Conservation (phyloP, 331 rosid genomes). For the Quercus phellos region DNA sequence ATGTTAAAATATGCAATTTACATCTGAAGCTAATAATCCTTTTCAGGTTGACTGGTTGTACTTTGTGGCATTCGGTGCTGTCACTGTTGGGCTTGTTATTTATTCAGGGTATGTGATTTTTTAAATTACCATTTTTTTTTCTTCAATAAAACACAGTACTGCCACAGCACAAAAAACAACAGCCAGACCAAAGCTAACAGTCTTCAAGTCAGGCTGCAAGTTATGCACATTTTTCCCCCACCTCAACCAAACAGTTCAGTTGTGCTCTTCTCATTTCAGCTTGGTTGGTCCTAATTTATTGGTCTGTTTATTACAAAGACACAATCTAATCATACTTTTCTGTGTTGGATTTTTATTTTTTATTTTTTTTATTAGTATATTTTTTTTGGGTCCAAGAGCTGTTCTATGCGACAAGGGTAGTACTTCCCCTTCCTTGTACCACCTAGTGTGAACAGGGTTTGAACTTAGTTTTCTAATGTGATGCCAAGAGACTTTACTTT, state of each 20-base stretch:
- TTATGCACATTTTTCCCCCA: too few relatives aligned
- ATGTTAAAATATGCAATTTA: constrained; percentile 8
- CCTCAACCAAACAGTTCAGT: background rate
- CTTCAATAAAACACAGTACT: background rate
- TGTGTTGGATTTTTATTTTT: background rate
- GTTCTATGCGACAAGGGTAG: too few relatives aligned
- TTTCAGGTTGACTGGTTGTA: constrained; percentile 96
- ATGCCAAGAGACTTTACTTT: too few relatives aligned
- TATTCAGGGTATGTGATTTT: constrained; percentile 67
- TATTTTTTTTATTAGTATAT: too few relatives aligned
- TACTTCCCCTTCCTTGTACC: too few relatives aligned
- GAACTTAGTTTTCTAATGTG: too few relatives aligned
- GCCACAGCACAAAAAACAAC: too few relatives aligned
- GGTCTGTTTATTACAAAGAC: background rate
- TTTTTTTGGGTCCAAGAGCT: too few relatives aligned
- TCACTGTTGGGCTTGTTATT: constrained; percentile 62
- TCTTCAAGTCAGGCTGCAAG: too few relatives aligned
- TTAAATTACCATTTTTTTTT: background rate
- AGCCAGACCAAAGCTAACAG: too few relatives aligned
- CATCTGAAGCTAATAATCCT: constrained; percentile 19
- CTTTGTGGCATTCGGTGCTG: constrained; percentile 72
- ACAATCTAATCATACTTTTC: background rate
- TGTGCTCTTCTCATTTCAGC: background rate
- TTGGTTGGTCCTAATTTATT: background rate
- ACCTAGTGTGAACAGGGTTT: too few relatives aligned